A percentile compares a stretch with the other conserved stretches of the same genome.
Conservation (phyloP, 306 rosid genomes). For the Sesbania bispinosa region DNA sequence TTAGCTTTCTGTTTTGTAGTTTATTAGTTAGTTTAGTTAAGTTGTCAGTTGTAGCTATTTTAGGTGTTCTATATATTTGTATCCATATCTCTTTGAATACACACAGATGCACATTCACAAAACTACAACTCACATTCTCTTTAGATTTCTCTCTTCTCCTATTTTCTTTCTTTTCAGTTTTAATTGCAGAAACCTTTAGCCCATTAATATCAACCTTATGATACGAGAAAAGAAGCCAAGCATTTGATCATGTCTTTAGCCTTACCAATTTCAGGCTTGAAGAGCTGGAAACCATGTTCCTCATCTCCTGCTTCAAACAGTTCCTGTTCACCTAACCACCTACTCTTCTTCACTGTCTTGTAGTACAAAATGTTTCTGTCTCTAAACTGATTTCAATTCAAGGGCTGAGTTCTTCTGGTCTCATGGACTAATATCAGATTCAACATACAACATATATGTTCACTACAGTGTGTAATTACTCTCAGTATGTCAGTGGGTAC, state of each 20-base stretch:
- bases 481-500: conserved; percentile 45
- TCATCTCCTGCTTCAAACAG: conserved; percentile 38
- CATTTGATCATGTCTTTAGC: conserved; percentile 20
- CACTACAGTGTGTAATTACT: conserved; percentile 43
- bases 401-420: conserved; percentile 58
- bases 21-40: no score
- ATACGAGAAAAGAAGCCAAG: conserved; percentile 25
- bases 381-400: conserved; percentile 46
- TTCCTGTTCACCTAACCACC: conserved; percentile 37
- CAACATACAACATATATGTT: conserved; percentile 45
- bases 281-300: conserved; percentile 29
- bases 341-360: conserved; percentile 29
- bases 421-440: conserved; percentile 54
- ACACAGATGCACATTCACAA: no score
- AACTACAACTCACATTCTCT: no score
- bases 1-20: no score
- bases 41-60: no score
- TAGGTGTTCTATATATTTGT: no score
- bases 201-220: no score
- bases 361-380: conserved; percentile 33
- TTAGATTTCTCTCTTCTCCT: no score
- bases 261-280: conserved; percentile 7
- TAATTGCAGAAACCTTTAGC: no score
- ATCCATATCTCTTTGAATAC: no score
- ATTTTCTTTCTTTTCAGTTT: no score